Evolutionary conservation across 2,329 filamentous ascomycete genomes (phyloP).

Genomic region (Aspergillus chevalieri): DNA sequence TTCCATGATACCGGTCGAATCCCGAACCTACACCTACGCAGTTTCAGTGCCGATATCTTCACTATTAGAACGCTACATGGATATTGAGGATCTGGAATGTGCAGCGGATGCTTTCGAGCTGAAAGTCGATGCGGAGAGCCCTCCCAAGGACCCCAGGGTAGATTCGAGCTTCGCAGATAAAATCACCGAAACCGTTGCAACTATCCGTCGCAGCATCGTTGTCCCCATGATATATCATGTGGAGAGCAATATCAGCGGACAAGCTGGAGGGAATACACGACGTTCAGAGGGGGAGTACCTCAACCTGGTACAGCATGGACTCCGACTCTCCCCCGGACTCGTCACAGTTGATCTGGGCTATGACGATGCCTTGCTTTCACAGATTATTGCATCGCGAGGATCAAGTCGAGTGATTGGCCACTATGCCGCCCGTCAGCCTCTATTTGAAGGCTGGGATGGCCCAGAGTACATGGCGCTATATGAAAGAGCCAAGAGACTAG

Average conservation of each 20-base stretch:
- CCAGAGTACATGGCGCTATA: slow-evolving; percentile 53
- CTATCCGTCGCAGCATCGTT: slow-evolving; percentile 58
- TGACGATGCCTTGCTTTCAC: slow-evolving; percentile 46
- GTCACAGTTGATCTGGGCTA: slow-evolving; percentile 57
- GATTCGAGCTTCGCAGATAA: slow-evolving; percentile 37
- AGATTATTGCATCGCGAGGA: slow-evolving; percentile 48
- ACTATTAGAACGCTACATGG: slow-evolving; percentile 48
- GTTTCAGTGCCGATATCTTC: slow-evolving; percentile 56
- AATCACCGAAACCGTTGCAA: slow-evolving; percentile 55
- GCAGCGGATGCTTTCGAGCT: slow-evolving; percentile 64
- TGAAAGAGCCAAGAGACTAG: slow-evolving; percentile 50
- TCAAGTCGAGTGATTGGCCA: slow-evolving; percentile 58
- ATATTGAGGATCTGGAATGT: slow-evolving; percentile 61
- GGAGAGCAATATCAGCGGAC: slow-evolving; percentile 20
- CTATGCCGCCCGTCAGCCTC: slow-evolving; percentile 38
- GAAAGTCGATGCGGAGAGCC: slow-evolving; percentile 40
- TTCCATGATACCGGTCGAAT: slow-evolving; percentile 55
- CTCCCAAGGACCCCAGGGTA: slow-evolving; percentile 26
- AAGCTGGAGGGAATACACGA: slow-evolving; percentile 20
- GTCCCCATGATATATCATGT: slow-evolving; percentile 54
- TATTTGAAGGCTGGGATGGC: slow-evolving; percentile 51
- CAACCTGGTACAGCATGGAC: slow-evolving; percentile 53
- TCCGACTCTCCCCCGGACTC: slow-evolving; percentile 59
- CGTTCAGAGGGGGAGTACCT: slow-evolving; percentile 42
- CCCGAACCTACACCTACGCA: slow-evolving; percentile 61